These are phyloP conservation scores for Candida patagonica DNA, from an alignment of 805 yeast genomes.

Conservation along the genomic window DNA sequence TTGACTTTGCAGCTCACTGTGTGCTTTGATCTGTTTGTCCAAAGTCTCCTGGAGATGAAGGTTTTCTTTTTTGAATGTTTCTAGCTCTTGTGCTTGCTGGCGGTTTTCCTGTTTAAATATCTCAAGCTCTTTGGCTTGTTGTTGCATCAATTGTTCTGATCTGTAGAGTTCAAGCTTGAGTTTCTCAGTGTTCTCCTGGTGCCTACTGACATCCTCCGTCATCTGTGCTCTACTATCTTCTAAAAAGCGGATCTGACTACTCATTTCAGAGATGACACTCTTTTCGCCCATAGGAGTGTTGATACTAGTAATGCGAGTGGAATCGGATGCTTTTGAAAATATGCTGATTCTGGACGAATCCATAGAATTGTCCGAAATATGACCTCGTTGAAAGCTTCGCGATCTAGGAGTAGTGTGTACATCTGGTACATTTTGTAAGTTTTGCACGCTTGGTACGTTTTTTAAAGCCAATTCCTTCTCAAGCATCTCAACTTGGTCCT, in stretches of 20 bases:
- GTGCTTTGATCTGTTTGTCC: not conserved
- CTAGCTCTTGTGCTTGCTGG: no score
- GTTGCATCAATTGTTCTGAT: no score
- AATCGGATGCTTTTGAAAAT: slow-evolving; percentile 1
- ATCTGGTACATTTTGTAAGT: not conserved
- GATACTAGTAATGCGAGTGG: not conserved
- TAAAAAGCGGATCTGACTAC: not conserved
- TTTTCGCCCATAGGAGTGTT: not conserved
- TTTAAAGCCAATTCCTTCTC: not conserved
- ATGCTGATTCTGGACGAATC: no score
- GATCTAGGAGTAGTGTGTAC: slow-evolving; percentile 1
- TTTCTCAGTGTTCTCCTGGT: no score
- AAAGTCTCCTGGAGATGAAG: not conserved
- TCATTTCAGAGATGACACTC: not conserved
- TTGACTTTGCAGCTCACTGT: not conserved
- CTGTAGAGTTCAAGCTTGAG: slow-evolving; percentile 4
- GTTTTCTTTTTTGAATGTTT: no score
- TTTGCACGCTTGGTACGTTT: not conserved
- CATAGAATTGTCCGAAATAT: slow-evolving; percentile 1
- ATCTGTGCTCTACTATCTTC: no score
- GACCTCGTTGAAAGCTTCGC: not conserved
- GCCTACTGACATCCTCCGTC: no score
- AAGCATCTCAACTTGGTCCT: slow-evolving; percentile 15
- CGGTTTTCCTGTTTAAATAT: not conserved
- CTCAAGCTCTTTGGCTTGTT: slow-evolving; percentile 3